Evolutionary conservation across 2,329 filamentous ascomycete genomes (phyloP).

Genomic region (Talaromyces sp.): DNA sequence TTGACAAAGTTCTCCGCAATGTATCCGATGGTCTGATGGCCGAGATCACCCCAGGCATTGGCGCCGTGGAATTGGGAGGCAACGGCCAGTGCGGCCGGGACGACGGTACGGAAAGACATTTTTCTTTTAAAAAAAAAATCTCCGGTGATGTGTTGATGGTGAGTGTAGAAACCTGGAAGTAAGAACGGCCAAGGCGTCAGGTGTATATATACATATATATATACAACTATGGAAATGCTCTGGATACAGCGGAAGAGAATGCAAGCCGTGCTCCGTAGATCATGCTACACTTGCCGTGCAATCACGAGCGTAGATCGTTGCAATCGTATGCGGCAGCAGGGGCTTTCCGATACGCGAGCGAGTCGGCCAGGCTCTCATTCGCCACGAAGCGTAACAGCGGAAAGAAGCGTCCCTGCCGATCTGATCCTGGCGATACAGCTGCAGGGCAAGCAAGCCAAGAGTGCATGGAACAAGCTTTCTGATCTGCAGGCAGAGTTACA

Average conservation of each 20-base stretch:
- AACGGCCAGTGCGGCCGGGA: conserved; percentile 9
- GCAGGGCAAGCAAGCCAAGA: background rate
- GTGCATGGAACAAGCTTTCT: background rate
- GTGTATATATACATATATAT: background rate
- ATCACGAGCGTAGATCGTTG: background rate
- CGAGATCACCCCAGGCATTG: conserved; percentile 48
- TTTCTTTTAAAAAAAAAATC: background rate
- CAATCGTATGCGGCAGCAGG: background rate
- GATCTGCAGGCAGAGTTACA: background rate
- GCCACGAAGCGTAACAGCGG: background rate
- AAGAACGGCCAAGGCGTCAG: background rate
- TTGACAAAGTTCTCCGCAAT: conserved; percentile 48
- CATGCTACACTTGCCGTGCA: background rate
- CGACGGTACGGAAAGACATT: conserved; percentile 4
- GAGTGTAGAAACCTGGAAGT: background rate
- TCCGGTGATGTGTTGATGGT: background rate
- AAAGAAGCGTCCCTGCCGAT: background rate
- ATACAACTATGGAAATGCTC: background rate
- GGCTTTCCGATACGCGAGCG: background rate
- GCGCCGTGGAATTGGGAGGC: conserved; percentile 10
- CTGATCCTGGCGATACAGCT: background rate
- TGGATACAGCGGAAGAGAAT: background rate
- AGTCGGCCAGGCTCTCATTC: background rate
- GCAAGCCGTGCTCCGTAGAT: background rate
- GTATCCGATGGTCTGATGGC: conserved; percentile 51